phyloP scores from a whole-genome alignment of 768 basidiomycete genomes.

The Gautieria morchelliformis region DNA sequence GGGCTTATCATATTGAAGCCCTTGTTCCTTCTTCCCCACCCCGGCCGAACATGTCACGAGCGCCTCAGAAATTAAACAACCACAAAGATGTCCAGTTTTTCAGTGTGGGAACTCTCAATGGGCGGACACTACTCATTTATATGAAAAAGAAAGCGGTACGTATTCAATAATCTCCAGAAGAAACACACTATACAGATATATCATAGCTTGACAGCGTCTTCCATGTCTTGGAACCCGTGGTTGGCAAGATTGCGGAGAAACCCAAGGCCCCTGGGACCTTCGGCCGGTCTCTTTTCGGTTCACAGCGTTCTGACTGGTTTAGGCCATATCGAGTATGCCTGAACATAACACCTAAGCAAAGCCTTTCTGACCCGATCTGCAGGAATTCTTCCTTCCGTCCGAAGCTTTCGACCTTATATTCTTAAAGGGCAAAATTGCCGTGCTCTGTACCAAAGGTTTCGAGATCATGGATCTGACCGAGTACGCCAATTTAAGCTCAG shows the following conservation, averaged over 20 bases:
- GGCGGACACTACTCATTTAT: slow-evolving; percentile 84
- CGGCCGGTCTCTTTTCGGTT: slow-evolving; percentile 67
- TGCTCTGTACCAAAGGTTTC: slow-evolving; percentile 89
- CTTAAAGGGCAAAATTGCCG: slow-evolving; percentile 86
- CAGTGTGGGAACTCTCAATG: slow-evolving; percentile 79
- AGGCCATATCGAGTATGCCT: slow-evolving; percentile 62
- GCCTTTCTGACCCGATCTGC: background rate
- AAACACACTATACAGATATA: slow-evolving; percentile 1
- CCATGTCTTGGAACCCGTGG: slow-evolving; percentile 95
- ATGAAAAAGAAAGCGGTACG: slow-evolving; percentile 89
- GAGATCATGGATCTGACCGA: slow-evolving; percentile 96
- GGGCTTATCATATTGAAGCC: slow-evolving; percentile 94
- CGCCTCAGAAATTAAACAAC: slow-evolving; percentile 84
- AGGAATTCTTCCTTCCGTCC: slow-evolving; percentile 88
- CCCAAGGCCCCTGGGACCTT: slow-evolving; percentile 61
- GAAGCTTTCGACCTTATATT: slow-evolving; percentile 89
- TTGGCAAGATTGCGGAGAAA: slow-evolving; percentile 76
- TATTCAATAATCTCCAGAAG: slow-evolving; percentile 9
- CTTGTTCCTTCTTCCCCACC: slow-evolving; percentile 81
- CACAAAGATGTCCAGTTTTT: slow-evolving; percentile 94
- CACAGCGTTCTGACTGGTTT: slow-evolving; percentile 90
- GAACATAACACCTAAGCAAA: background rate
- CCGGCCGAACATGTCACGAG: slow-evolving; percentile 56
- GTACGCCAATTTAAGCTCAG: slow-evolving; percentile 34
- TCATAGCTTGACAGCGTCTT: slow-evolving; percentile 78